Evolutionary conservation across 768 basidiomycete species (phyloP), one percentile per base, ranked within the genome.

Genomic region (Collybia mongolica): DNA sequence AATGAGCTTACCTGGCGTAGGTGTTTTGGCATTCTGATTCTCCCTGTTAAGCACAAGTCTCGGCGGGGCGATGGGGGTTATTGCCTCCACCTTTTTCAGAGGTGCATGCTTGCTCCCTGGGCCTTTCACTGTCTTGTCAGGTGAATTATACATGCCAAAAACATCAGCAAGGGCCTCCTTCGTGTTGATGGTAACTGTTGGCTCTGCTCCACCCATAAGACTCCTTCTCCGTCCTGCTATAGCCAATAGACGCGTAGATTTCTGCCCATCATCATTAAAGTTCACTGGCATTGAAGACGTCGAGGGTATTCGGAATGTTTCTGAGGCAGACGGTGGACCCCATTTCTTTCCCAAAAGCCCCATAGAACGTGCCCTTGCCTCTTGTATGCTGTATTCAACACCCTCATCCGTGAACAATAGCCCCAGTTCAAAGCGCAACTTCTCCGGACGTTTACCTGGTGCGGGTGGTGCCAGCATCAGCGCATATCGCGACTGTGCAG

Each of bases 141-240:
- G 90, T 7, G 89, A 91, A 65, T 97, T 96, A 65, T 94, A 98
- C 88, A 98, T 93, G 46, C 86, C 88, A 69, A 95, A 93, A 37
- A 98, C 93, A 61, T 98, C 93, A 11, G 83, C 89, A 28, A 97
- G 76, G 3, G 97, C 97, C 55, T 93, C 91, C 65, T 93, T 95
- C 23, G 97, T 99, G 65, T 97, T 97, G 59, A 98, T 93, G 0
- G 97, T 99, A 5, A 98, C 86, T 0, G 91, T 93, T 3, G 90
- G 89, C 64, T 93, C 90, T 14, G 72, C 74, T 14, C 67, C 76
- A 23, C 63, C 63, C 36, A 72, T 62, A 26, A 77, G 56, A 52
- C 75, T 78, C 68, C 72, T 80, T 47, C 81, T 71, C 22, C 53
- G 56, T 19, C 47, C 54, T 37, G 70, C 72, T 45, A 62, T 58